Evolutionary conservation across 2,329 filamentous ascomycete species (phyloP).

Genomic region (Arthroderma uncinatum): DNA sequence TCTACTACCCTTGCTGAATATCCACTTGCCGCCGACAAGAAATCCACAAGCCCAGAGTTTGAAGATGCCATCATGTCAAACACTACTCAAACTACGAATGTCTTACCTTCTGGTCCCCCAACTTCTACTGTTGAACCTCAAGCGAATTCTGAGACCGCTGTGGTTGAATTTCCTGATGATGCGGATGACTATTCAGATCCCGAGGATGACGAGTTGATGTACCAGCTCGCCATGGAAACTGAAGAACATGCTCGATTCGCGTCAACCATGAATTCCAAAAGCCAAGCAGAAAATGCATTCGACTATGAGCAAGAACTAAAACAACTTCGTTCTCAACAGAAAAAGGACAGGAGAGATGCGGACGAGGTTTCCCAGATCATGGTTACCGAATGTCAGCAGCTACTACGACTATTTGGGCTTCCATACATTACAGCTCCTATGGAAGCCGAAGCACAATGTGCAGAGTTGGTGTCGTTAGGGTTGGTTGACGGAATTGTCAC

Average conservation of each 20-base stretch:
- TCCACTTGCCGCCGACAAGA: slow-evolving; percentile 11
- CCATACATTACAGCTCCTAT: slow-evolving; percentile 96
- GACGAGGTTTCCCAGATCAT: slow-evolving; percentile 96
- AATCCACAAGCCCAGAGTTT: slow-evolving; percentile 40
- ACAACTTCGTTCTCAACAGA: slow-evolving; percentile 82
- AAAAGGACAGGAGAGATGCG: slow-evolving; percentile 87
- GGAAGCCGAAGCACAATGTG: slow-evolving; percentile 97
- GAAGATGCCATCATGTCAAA: slow-evolving; percentile 38
- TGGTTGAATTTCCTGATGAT: slow-evolving; percentile 1
- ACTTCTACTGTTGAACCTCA: neutral
- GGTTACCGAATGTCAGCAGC: slow-evolving; percentile 86
- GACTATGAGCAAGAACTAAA: slow-evolving; percentile 83
- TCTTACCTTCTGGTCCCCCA: neutral
- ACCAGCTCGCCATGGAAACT: slow-evolving; percentile 75
- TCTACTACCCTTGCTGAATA: neutral
- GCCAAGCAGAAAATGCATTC: slow-evolving; percentile 56
- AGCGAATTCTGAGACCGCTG: neutral
- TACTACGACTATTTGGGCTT: slow-evolving; percentile 80
- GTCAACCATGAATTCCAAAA: slow-evolving; percentile 68
- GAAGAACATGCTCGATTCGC: slow-evolving; percentile 92
- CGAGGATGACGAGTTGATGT: slow-evolving; percentile 81
- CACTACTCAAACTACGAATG: neutral
- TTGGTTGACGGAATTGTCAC: slow-evolving; percentile 97
- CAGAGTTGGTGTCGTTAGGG: slow-evolving; percentile 72
- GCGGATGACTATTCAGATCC: slow-evolving; percentile 61